Evolutionary conservation across 345 rosid genomes (phyloP), one percentile per base, ranked within the genome.

Genomic region (Hibiscus syriacus): DNA sequence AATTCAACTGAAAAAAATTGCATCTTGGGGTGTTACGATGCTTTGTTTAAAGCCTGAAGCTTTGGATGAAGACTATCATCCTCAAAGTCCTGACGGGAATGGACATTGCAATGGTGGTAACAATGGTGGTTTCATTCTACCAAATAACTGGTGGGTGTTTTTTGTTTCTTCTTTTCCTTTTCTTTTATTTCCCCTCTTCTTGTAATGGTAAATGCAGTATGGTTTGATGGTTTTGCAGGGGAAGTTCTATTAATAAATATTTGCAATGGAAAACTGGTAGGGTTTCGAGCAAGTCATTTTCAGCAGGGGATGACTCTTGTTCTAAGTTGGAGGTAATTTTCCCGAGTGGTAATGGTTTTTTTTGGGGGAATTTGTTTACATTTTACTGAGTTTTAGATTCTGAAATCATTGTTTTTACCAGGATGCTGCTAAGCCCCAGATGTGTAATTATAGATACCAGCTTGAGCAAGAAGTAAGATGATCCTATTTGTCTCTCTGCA

Each of bases 401-500:
- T 38, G 20, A 70, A 46, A 56, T 25, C 43, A 65, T 62, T 19
- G 32, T 19, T 74, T 60, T 73, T 4, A 70, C 62, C 80, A 82
- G 85, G 82, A 79, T 49, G 64, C 73, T 71, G 36, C 7, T 32
- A 75, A 75, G 69, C 57, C 69, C 58, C 69, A 34, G 66, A 83
- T 79, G 46, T 61, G 81, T 64, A 53, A 73, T 76, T 83, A 92
- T 75, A 88, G 77, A 62, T 45, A 70, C 80, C 86, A 85, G 82
- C 98, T 92, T 45, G 92, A 87, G 79, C 82, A 92, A 86, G 98
- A 92, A 70, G 98, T 90, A 77, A 83, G 96, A 78, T 32, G 59
- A 10, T 67, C 73, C 52, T 19, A 19, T 12, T 12, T 55, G 13
- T 45, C 54, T 45, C 61, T 68, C 43, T 45, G 14, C 38, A 53